These are phyloP conservation scores for Cenchrus fungigraminus DNA, from an alignment of 176 grass and related monocot species.

Conservation along the genomic window DNA sequence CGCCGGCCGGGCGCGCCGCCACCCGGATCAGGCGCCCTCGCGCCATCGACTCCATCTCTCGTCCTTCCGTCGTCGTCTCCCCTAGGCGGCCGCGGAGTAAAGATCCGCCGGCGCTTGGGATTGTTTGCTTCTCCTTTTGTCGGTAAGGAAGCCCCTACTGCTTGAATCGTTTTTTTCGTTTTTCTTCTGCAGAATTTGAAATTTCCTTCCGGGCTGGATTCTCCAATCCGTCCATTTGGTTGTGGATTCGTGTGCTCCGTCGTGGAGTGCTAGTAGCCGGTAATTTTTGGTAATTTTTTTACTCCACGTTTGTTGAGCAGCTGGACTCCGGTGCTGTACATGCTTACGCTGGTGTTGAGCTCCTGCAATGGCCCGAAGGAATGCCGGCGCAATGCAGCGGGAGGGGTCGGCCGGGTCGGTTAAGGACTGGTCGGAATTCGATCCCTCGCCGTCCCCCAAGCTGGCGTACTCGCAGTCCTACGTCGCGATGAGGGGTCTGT, in stretches of 20 bases:
- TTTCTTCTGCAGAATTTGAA: not conserved
- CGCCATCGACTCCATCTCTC: not conserved
- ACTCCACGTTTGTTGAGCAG: conserved; percentile 20
- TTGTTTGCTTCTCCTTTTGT: conserved; percentile 25
- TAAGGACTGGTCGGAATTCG: conserved; percentile 72
- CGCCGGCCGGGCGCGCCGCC: not conserved
- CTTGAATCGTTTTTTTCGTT: not conserved
- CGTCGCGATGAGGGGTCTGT: conserved; percentile 67
- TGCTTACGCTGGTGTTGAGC: conserved; percentile 28
- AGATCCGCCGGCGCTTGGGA: conserved; percentile 27
- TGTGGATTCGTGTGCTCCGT: not conserved
- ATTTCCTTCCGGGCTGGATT: not conserved
- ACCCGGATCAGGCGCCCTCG: conserved; percentile 18
- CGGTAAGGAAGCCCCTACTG: conserved; percentile 11
- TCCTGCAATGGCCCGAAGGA: conserved; percentile 87
- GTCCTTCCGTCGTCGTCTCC: not conserved
- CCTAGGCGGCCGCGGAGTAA: not conserved
- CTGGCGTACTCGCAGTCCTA: conserved; percentile 77
- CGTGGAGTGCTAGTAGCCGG: not conserved
- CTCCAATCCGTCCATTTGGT: conserved; percentile 1
- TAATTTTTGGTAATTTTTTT: not conserved
- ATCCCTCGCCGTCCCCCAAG: conserved; percentile 75
- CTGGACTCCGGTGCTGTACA: conserved; percentile 37
- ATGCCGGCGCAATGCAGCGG: conserved; percentile 60
- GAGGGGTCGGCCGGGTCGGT: conserved; percentile 75